phyloP scores from a whole-genome alignment of 1,284 basidiomycete species.

The Sporisorium exsertum region DNA sequence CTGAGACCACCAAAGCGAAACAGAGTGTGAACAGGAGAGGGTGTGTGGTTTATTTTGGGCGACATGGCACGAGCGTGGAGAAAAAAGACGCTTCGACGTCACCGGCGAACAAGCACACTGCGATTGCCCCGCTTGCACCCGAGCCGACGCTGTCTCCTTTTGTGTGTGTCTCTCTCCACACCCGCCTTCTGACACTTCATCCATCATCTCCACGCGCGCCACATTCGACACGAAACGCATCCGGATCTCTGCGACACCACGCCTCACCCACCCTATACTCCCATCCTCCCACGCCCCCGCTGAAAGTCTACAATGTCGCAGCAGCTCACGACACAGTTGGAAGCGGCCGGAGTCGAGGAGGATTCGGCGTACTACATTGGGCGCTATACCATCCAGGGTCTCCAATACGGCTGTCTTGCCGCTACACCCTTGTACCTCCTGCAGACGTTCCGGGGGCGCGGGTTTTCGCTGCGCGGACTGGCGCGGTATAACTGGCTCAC shows the following conservation, averaged over 20 bases:
- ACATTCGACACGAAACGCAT: too few species aligned
- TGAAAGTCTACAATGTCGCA: constrained; percentile 23
- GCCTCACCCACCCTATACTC: too few species aligned
- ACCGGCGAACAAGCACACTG: not conserved
- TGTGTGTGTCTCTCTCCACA: too few species aligned
- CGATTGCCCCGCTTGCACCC: constrained; percentile 34
- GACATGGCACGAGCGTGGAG: not conserved
- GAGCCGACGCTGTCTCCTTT: too few species aligned
- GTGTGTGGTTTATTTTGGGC: not conserved
- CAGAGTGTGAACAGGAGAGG: not conserved
- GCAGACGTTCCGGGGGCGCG: constrained; percentile 42
- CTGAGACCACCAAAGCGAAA: too few species aligned
- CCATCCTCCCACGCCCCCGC: not conserved
- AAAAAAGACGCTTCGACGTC: constrained; percentile 11
- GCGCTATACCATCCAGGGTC: constrained; percentile 43
- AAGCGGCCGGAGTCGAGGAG: constrained; percentile 37
- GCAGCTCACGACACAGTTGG: constrained; percentile 29
- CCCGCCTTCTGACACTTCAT: too few species aligned
- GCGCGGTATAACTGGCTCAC: constrained; percentile 62
- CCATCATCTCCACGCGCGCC: not conserved
- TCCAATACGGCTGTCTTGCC: constrained; percentile 57
- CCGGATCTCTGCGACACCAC: too few species aligned
- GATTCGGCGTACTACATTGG: constrained; percentile 54
- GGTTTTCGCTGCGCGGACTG: constrained; percentile 51
- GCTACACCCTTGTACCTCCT: constrained; percentile 62